These are phyloP conservation scores for Neoscytalidium dimidiatum DNA, from an alignment of 2,329 filamentous ascomycete species.

Conservation along the genomic window DNA sequence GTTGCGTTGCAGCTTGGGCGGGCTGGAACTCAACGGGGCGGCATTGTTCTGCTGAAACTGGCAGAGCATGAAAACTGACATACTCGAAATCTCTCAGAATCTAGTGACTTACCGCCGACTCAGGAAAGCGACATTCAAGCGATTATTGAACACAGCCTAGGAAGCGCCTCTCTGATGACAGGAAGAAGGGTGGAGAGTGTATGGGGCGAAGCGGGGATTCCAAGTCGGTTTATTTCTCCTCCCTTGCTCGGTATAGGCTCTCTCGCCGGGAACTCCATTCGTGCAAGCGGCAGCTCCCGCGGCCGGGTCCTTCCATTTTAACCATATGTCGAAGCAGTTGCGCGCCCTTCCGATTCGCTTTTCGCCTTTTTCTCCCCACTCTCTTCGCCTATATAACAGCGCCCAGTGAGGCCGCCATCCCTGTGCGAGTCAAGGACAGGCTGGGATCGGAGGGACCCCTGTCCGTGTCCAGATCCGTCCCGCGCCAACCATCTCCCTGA, in stretches of 20 bases:
- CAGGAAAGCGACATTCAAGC: neutral
- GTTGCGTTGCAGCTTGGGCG: neutral
- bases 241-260: too few relatives aligned
- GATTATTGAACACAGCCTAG: too few relatives aligned
- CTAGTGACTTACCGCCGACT: neutral
- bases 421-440: neutral
- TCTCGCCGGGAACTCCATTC: neutral
- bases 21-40: neutral
- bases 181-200: neutral
- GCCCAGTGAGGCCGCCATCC: neutral
- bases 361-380: neutral
- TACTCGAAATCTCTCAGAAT: neutral
- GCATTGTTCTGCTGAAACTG: neutral
- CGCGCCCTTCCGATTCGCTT: neutral
- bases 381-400: neutral
- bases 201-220: neutral
- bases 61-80: neutral
- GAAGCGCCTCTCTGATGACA: too few relatives aligned
- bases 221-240: neutral
- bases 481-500: neutral
- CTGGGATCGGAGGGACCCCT: neutral
- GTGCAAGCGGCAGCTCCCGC: neutral
- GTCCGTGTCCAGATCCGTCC: neutral
- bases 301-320: neutral
- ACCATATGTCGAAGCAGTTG: neutral